Percentiles rank a stretch among this genome's conserved stretches.
Evolutionary conservation across 2,329 filamentous ascomycete species (phyloP).

Genomic region (Pseudogymnoascus sp.): DNA sequence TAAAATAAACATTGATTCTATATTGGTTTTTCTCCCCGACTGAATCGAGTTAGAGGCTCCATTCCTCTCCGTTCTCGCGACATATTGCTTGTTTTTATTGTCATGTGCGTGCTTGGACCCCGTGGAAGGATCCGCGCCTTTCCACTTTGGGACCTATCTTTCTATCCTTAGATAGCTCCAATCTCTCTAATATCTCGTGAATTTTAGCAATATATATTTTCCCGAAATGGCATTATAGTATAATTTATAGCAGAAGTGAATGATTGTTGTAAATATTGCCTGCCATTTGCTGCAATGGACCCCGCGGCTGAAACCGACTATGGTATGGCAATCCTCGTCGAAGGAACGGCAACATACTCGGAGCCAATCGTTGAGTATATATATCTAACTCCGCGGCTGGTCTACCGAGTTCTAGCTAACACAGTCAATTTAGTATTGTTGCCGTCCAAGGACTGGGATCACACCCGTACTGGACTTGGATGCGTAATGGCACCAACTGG

Average conservation of each 20-base stretch:
- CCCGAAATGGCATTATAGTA: not conserved
- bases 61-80: not conserved
- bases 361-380: not conserved
- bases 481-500: not conserved
- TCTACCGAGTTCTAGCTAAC: not conserved
- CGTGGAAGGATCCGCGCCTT: not conserved
- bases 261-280: not conserved
- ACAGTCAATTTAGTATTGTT: not conserved
- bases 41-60: no score
- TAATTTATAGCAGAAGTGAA: not conserved
- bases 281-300: not conserved
- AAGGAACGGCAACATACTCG: not conserved
- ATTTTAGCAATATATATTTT: not conserved
- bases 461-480: not conserved
- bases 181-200: not conserved
- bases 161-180: constrained; percentile 12
- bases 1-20: not conserved
- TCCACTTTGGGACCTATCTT: constrained; percentile 15
- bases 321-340: not conserved
- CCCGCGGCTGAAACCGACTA: not conserved
- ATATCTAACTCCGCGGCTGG: no score
- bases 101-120: not conserved
- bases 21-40: no score
- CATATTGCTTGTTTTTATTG: not conserved
- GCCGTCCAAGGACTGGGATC: not conserved